Base-by-base conservation (phyloP, 2,329 filamentous ascomycete species). In the Verticillium albo-atrum region DNA sequence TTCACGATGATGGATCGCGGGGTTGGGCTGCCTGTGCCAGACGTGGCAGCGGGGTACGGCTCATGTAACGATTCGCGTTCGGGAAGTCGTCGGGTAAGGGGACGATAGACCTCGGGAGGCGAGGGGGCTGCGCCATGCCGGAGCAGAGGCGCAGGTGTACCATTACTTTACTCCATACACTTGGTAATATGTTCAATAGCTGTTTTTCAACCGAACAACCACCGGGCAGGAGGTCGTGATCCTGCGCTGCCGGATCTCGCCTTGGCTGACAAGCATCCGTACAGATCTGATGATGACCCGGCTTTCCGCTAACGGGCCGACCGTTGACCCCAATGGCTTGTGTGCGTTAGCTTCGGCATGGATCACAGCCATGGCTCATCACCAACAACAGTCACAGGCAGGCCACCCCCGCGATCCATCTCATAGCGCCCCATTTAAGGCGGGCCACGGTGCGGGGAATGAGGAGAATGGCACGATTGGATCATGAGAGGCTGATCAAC, bases 41-140 rank as follows among this genome's bases (percentile, higher is more conserved):
- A 10, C n/a, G 25, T 7, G 42, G 20, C 9, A 23, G 42, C 20
- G 20, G 42, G 20, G n/a, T 47, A 23, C 10, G 42, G 10, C 42
- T 23, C n/a, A 2, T 12, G 42, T 4, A 23, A n/a, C 9, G 9
- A 47, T 7, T 47, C n/a, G 42, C 42, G 34, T 37, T 37, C 15
- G n/a, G n/a, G n/a, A n/a, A n/a, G 42, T 78, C 83, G 3, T 79
- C 80, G 1, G 82, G 81, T 20, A 76, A 78, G 9, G 66, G 74
- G 20, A 57, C 42, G 26, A 79, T 80, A 2, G 82, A 81, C 23
- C 75, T 78, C 10, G 66, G 74, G 17, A 77, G 76, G 1, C n/a
- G 76, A 80, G 56, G 82, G 81, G 10, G 81, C 85, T 47, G 42
- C 20, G 42, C 14, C 42, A 47, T 47, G 42, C 42, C 6, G n/a